These are phyloP conservation scores for Trichoderma citrinoviride DNA, from an alignment of 2,329 filamentous ascomycete genomes.

Conservation along the genomic window DNA sequence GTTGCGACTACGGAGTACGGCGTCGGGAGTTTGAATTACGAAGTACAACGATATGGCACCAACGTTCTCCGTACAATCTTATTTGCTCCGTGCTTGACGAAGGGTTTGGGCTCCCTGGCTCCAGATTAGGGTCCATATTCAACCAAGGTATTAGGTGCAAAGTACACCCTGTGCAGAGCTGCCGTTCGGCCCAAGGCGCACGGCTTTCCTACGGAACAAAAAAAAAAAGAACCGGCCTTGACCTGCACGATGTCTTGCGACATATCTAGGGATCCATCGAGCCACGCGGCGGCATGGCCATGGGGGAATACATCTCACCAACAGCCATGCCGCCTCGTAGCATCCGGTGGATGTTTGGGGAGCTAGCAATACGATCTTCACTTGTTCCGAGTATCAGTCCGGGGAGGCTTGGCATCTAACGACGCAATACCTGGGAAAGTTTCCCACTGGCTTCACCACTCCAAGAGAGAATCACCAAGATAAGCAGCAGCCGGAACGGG, in stretches of 20 bases:
- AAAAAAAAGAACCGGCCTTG: background rate
- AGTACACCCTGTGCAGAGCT: background rate
- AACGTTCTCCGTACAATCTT: background rate
- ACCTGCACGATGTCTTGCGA: background rate
- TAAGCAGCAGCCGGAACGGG: slow-evolving; percentile 19
- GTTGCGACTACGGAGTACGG: slow-evolving; percentile 3
- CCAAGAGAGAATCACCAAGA: background rate
- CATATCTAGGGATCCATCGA: background rate
- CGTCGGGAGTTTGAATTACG: background rate
- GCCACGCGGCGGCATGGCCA: background rate
- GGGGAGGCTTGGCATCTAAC: slow-evolving; percentile 14
- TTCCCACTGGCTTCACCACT: background rate
- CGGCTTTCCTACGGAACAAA: background rate
- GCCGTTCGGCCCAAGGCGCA: background rate
- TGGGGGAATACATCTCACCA: background rate
- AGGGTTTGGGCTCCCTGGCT: background rate
- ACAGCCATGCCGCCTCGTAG: background rate
- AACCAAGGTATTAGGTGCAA: background rate
- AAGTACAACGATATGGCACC: background rate
- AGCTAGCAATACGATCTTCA: slow-evolving; percentile 8
- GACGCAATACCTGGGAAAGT: background rate
- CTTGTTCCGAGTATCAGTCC: slow-evolving; percentile 6
- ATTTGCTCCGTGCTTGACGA: slow-evolving; percentile 1
- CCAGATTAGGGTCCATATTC: background rate
- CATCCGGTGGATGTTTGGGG: slow-evolving; percentile 8